phyloP scores from a whole-genome alignment of 306 rosid genomes.

The Sphenostylis stenocarpa region DNA sequence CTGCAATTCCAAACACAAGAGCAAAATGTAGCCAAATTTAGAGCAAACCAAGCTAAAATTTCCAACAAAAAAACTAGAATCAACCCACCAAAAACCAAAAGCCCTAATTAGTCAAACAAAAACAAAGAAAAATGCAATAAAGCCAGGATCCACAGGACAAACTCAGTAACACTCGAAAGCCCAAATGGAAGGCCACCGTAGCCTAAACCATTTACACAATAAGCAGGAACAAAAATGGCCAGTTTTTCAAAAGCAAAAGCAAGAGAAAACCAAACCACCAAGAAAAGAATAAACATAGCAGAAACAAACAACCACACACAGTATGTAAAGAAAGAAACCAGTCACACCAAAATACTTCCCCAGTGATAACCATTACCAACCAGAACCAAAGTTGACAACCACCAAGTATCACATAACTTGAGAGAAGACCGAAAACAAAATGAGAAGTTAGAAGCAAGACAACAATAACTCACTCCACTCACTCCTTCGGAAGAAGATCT shows the following conservation, averaged over 20 bases:
- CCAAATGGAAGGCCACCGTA: constrained; percentile 12
- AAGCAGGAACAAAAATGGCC: not conserved
- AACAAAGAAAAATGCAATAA: not conserved
- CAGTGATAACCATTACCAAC: not conserved
- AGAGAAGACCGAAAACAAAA: not conserved
- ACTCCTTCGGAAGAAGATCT: constrained; percentile 46
- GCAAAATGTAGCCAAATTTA: constrained; percentile 8
- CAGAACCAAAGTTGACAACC: not conserved
- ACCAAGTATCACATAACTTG: not conserved
- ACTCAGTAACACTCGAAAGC: not conserved
- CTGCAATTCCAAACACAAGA: constrained; percentile 39
- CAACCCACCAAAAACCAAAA: constrained; percentile 3
- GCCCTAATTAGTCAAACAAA: not conserved
- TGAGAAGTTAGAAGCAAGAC: not conserved
- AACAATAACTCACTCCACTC: not conserved
- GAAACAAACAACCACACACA: constrained; percentile 13
- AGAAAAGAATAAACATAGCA: constrained; percentile 34
- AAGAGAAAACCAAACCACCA: constrained; percentile 23
- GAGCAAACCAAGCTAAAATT: constrained; percentile 18
- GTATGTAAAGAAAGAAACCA: constrained; percentile 3
- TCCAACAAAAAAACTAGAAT: constrained; percentile 24
- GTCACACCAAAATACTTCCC: not conserved
- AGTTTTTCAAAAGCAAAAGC: constrained; percentile 1
- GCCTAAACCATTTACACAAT: not conserved
- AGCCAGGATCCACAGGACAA: constrained; percentile 11